Evolutionary conservation across 2,329 filamentous ascomycete genomes (phyloP), one percentile per base, ranked within the genome.

Genomic region (Talaromyces atroroseus): DNA sequence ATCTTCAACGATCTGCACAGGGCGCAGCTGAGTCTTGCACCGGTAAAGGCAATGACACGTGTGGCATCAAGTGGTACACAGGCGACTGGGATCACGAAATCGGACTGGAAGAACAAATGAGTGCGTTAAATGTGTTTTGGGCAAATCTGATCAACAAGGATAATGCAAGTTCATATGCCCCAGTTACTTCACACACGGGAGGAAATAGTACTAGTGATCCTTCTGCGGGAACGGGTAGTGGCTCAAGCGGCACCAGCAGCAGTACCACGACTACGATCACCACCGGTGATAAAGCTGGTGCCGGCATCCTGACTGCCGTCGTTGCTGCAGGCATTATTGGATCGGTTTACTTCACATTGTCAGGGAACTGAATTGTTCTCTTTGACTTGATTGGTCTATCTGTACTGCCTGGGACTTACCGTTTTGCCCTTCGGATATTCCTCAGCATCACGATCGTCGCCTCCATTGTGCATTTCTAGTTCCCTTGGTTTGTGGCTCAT

Each of bases 1-100:
- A 77, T 14, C 69, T 87, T 2, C 70, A 74, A 32, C 71, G 76
- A 1, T 82, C 80, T 2, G 84, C 82, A 0, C 61, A 67, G 24
- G 80, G 79, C 1, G 83, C 82, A 2, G 82, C 81, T 1, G 68
- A 74, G 45, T 76, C 77, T 2, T 85, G 82, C 63, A 74, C 72
- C 2, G 81, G 78, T 26, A 66, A 78, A 24, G 72, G 76, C 8
- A 57, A 57, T 29, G 56, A 57, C 16, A 66, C 65, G 0, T 78
- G 76, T 50, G 75, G 75, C 5, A 57, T 74, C 44, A 68, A 71
- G 53, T 78, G 76, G 76, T 69, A 66, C 2, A 64, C 64, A 0
- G 52, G 65, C 34, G 67, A 66, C 20, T 74, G 68, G 65, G 71
- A 74, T 40, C 66, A 68, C 2, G 66, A 63, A 8, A 63, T 66